A percentile compares a stretch with the other conserved stretches of the same genome.
These are phyloP conservation scores for Podaxis rugospora DNA, from an alignment of 768 basidiomycete species.

Conservation along the genomic window DNA sequence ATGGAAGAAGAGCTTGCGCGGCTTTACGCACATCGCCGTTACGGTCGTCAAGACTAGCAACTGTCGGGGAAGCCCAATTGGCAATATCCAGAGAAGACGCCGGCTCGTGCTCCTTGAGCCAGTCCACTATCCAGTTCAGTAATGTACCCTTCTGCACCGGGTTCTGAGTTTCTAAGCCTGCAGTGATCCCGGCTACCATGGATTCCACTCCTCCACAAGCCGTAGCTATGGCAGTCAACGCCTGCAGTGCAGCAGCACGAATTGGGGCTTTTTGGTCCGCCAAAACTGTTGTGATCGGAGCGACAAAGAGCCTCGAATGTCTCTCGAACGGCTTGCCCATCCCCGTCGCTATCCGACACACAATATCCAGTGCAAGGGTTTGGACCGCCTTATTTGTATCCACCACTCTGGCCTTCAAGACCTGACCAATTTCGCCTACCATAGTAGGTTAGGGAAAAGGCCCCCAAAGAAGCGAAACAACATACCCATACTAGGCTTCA, in stretches of 20 bases:
- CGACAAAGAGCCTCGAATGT: conserved; percentile 69
- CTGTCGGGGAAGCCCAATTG: conserved; percentile 57
- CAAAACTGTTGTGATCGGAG: conserved; percentile 77
- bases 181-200: conserved; percentile 73
- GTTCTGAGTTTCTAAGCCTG: conserved; percentile 81
- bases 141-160: conserved; percentile 82
- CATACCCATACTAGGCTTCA: conserved; percentile 87
- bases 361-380: conserved; percentile 81
- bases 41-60: conserved; percentile 86
- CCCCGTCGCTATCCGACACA: conserved; percentile 83
- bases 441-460: conserved; percentile 10
- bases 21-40: conserved; percentile 89
- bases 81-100: conserved; percentile 60
- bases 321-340: conserved; percentile 98
- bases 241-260: conserved; percentile 70
- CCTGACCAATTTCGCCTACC: conserved; percentile 84
- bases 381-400: conserved; percentile 97
- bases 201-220: conserved; percentile 83
- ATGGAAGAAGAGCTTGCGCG: conserved; percentile 77
- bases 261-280: conserved; percentile 91
- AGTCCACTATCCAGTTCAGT: conserved; percentile 75
- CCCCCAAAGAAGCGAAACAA: conserved; percentile 2
- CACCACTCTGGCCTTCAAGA: conserved; percentile 81
- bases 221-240: conserved; percentile 77
- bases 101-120: conserved; percentile 65